Evolutionary conservation across 495 filamentous ascomycete genomes (phyloP), one percentile per base, ranked within the genome.

Genomic region (Annulohypoxylon nitens): DNA sequence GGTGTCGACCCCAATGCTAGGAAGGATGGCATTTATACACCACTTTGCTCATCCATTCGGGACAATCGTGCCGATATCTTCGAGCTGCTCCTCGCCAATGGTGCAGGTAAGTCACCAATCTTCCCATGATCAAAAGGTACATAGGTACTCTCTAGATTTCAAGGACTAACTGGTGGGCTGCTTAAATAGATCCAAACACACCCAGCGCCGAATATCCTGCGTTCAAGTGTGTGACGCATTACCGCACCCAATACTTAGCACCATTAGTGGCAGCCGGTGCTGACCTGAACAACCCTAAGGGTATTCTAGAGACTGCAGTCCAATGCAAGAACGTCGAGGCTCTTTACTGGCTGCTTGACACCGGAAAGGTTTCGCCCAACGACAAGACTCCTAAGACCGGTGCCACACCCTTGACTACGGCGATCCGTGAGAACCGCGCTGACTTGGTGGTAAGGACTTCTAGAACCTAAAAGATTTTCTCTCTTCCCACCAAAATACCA

Each of bases 21-120:
- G 74, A 90, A 88, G 67, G 85, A 88, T 63, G 86, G 86, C 34
- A 82, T 84, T 57, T 88, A 87, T 74, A 88, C 87, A 3, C 87
- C 87, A 0, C 78, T 89, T 0, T 88, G 85, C 77, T 86, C 87
- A 2, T 80, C 86, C 12, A 88, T 89, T 71, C 84, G 87, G 33
- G 85, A 88, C 61, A 82, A 88, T 61, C 79, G 83, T 34, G 59
- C 78, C 14, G 83, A 86, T 70, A 85, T 90, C 54, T 78, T 90
- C 10, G 67, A 81, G 25, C 78, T 87, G 7, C 80, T 90, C 0
- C 80, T 88, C 14, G 69, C 75, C 11, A 79, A 82, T 41, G 84
- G 85, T 11, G 87, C 86, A 10, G 67, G 72, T 68, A 48, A 75
- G 67, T 41, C n/a, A 4, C 30, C 25, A 16, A 14, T 18, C 47